phyloP scores from a whole-genome alignment of 257 asterid species.

The Haberlea rhodopensis region DNA sequence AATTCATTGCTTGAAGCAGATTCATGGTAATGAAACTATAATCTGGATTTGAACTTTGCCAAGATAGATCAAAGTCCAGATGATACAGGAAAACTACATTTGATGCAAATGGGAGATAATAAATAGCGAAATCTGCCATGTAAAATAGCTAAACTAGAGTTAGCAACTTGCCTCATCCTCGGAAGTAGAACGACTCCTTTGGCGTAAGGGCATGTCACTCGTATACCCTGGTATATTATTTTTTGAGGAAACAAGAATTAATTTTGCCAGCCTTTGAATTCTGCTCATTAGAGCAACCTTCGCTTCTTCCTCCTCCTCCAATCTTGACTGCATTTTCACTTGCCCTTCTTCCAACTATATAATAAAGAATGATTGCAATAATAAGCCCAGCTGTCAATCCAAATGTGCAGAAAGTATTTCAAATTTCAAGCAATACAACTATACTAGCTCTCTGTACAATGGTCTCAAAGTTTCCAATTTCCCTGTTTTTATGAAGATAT shows the following conservation, averaged over 20 bases:
- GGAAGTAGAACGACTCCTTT: constrained; percentile 56
- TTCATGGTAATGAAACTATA: neutral
- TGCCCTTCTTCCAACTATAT: constrained; percentile 96
- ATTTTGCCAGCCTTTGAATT: constrained; percentile 94
- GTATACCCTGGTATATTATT: constrained; percentile 60
- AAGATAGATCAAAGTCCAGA: neutral
- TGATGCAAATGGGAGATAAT: constrained; percentile 12
- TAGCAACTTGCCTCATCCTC: constrained; percentile 72
- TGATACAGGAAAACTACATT: neutral
- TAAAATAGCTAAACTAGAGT: constrained; percentile 17
- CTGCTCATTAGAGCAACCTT: constrained; percentile 98
- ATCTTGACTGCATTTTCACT: constrained; percentile 94
- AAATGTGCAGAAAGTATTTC: constrained; percentile 16
- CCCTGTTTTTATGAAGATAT: neutral
- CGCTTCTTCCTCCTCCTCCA: constrained; percentile 99
- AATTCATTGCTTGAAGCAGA: constrained; percentile 12
- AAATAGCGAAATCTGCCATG: constrained; percentile 3
- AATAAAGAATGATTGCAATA: constrained; percentile 17
- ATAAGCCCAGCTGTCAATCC: constrained; percentile 13
- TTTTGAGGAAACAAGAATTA: constrained; percentile 95
- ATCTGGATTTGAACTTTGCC: constrained; percentile 2
- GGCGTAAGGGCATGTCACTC: constrained; percentile 58
- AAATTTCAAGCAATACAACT: constrained; percentile 3
- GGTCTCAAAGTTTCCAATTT: constrained; percentile 16
- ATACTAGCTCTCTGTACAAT: constrained; percentile 7